Base-by-base conservation (phyloP, 2,329 filamentous ascomycete species). In the Pezicula radicicola region DNA sequence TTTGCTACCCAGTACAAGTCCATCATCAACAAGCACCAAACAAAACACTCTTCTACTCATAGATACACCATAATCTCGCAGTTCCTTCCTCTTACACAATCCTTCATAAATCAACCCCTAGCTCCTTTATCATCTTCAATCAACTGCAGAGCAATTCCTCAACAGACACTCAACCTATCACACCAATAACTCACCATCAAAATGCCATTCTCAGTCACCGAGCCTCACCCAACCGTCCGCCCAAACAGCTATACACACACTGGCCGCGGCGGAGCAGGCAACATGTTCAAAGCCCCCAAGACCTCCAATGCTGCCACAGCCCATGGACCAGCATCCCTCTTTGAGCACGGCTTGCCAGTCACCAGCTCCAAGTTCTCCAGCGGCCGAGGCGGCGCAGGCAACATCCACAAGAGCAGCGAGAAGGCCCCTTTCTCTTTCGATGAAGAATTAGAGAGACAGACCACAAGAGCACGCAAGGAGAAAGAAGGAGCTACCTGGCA, bases 331-430 rank as follows among this genome's bases (percentile, higher is more conserved):
- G 61, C 63, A n/a, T 65, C 62, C 7, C 58, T 60, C 56, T 61
- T 65, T 48, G 52, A 56, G 27, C 27, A 48, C 43, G 60, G 56
- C 8, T 53, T 64, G 12, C 63, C 64, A n/a, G 45, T 58, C 44
- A 55, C 56, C 46, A 59, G 49, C 45, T 51, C 52, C 40, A 60
- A 57, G 49, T 68, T 66, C 56, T 57, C 49, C 53, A 53, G 55
- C 16, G 65, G 65, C 12, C 59, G 64, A 16, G 64, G 65, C 4
- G 65, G 65, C 25, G 65, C 63, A 15, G 65, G 65, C n/a, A 68
- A 68, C 55, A 64, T 67, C 41, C 61, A 59, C 49, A 44, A 51
- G 13, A 54, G 35, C 9, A 54, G 55, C 9, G 63, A 68, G 48
- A 60, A 57, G 19, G 53, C 64, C 12, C 57, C 62, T 15, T 67